phyloP scores from a whole-genome alignment of 768 basidiomycete genomes.

The Russula virescens region DNA sequence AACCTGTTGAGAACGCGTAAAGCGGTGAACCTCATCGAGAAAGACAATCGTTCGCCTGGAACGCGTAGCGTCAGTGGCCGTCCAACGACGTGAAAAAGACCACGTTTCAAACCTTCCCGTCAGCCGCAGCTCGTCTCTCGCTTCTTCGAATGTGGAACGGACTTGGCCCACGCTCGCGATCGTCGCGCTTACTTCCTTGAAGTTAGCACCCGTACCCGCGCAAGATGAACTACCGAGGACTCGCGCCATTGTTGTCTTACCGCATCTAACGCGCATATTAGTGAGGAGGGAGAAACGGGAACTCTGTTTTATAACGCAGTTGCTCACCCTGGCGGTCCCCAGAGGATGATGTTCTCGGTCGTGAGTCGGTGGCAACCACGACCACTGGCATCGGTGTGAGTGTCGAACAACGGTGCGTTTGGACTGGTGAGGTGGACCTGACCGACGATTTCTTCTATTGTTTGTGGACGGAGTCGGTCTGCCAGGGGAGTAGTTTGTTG shows the following conservation, averaged over 20 bases:
- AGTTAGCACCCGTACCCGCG: conserved; percentile 50
- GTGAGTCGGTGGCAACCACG: conserved; percentile 25
- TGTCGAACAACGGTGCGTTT: conserved; percentile 49
- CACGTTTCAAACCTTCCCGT: conserved; percentile 48
- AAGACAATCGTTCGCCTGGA: conserved; percentile 67
- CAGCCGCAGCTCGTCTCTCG: conserved; percentile 55
- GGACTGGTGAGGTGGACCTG: conserved; percentile 58
- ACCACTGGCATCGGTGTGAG: conserved; percentile 36
- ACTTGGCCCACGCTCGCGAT: conserved; percentile 64
- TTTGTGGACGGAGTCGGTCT: conserved; percentile 62
- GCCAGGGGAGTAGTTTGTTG: conserved; percentile 50
- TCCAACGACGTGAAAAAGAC: background rate
- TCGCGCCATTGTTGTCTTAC: conserved; percentile 73
- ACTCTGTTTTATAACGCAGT: background rate
- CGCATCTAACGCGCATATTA: conserved; percentile 39
- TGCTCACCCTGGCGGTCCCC: conserved; percentile 67
- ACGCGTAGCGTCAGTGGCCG: background rate
- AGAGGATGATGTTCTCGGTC: conserved; percentile 58
- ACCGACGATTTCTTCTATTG: conserved; percentile 63
- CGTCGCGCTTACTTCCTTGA: conserved; percentile 78
- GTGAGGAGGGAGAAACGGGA: background rate
- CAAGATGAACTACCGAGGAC: conserved; percentile 48
- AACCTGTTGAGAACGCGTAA: conserved; percentile 67
- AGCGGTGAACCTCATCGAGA: conserved; percentile 81
- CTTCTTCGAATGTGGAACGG: conserved; percentile 68